Evolutionary conservation across 2,329 filamentous ascomycete genomes (phyloP).

Genomic region (Curvularia verruculosa): DNA sequence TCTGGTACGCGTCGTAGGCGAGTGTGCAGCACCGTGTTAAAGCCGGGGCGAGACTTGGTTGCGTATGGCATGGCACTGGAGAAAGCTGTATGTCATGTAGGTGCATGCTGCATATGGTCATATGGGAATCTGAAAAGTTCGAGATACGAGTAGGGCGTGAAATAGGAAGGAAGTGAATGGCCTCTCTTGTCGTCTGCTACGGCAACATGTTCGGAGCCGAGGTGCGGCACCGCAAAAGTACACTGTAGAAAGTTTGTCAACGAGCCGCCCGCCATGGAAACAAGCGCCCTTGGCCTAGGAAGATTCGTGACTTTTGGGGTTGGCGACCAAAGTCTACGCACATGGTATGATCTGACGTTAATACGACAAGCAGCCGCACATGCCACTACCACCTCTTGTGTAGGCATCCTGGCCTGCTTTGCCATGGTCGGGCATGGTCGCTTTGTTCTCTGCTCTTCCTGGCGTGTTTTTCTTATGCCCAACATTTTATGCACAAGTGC

Average conservation of each 20-base stretch:
- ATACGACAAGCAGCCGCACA: not conserved
- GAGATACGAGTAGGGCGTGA: not conserved
- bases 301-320: not conserved
- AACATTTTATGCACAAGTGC: conserved; percentile 1
- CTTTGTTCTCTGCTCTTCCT: not conserved
- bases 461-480: not conserved
- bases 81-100: not conserved
- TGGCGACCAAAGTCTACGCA: not conserved
- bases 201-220: not conserved
- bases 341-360: not conserved
- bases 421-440: not conserved
- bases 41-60: not conserved
- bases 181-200: not conserved
- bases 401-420: not conserved
- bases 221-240: not conserved
- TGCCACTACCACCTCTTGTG: not conserved
- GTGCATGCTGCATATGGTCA: not conserved
- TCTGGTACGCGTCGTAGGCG: not conserved
- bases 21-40: not conserved
- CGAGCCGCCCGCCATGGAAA: not conserved
- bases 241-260: too few relatives aligned
- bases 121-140: not conserved
- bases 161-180: not conserved
- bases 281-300: not conserved
- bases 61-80: not conserved